Conservation (phyloP, 2,329 filamentous ascomycete genomes). For the Pseudogymnoascus sp. region DNA sequence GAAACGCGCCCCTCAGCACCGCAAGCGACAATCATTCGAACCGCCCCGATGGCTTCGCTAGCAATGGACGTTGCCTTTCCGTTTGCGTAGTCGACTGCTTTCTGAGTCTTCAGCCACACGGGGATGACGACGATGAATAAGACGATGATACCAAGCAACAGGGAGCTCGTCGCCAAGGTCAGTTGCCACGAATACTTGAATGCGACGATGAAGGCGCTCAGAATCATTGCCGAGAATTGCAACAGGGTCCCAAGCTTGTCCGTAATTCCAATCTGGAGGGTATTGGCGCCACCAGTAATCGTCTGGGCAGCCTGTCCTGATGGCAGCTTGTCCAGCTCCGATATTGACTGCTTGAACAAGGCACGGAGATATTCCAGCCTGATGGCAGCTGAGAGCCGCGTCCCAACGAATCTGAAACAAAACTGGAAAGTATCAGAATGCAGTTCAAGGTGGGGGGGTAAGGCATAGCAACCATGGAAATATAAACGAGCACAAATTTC, state of each 20-base stretch:
- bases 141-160: constrained; percentile 47
- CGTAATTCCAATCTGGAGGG: constrained; percentile 55
- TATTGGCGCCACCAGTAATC: constrained; percentile 48
- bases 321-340: constrained; percentile 58
- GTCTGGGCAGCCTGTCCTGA: constrained; percentile 50
- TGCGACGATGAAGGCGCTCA: constrained; percentile 45
- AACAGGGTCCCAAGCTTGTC: constrained; percentile 53
- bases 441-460: constrained; percentile 34
- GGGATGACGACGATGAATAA: constrained; percentile 43
- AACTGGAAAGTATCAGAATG: constrained; percentile 34
- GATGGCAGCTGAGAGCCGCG: constrained; percentile 52
- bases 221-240: constrained; percentile 45
- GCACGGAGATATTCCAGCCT: constrained; percentile 56
- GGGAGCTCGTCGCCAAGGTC: constrained; percentile 49
- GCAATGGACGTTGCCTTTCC: constrained; percentile 50
- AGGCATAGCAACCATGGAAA: constrained; percentile 43
- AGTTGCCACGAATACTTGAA: constrained; percentile 51
- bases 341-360: constrained; percentile 57
- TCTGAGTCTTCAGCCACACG: constrained; percentile 45
- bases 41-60: constrained; percentile 50
- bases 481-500: constrained; percentile 54
- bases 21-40: constrained; percentile 55
- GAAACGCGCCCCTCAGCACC: constrained; percentile 49
- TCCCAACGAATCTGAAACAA: constrained; percentile 52
- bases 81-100: constrained; percentile 40